phyloP scores from a whole-genome alignment of 2,329 filamentous ascomycete genomes.

The Epichloe aotearoae region DNA sequence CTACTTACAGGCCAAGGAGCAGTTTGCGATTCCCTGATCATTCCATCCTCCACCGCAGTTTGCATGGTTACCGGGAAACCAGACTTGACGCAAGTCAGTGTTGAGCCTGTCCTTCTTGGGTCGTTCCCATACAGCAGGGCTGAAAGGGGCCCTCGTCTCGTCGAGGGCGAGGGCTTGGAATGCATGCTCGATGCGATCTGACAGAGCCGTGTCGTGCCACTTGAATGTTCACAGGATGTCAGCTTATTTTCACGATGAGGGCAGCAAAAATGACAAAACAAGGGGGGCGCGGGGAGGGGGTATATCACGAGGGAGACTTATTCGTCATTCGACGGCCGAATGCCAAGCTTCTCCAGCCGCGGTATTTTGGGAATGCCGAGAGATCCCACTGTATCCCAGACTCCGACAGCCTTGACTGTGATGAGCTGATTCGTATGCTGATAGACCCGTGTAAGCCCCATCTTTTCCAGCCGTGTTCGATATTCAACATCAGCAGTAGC shows the following conservation, averaged over 20 bases:
- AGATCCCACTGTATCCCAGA: conserved; percentile 33
- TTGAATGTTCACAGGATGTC: conserved; percentile 27
- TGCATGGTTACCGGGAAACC: conserved; percentile 60
- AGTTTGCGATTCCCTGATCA: conserved; percentile 32
- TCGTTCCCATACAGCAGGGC: conserved; percentile 42
- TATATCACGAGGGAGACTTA: conserved; percentile 20
- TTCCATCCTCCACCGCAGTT: conserved; percentile 58
- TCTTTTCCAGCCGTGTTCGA: conserved; percentile 29
- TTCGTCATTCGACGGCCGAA: conserved; percentile 31
- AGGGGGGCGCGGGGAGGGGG: neutral
- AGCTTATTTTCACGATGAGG: conserved; percentile 11
- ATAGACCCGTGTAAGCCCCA: conserved; percentile 29
- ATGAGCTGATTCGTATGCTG: conserved; percentile 29
- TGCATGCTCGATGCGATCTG: conserved; percentile 39
- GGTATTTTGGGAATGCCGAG: conserved; percentile 32
- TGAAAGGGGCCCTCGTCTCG: conserved; percentile 40
- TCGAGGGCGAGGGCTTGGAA: conserved; percentile 48
- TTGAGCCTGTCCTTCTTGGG: conserved; percentile 21
- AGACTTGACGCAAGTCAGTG: conserved; percentile 37
- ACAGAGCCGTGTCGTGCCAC: conserved; percentile 41
- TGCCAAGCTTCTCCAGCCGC: conserved; percentile 33
- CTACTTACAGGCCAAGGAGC: conserved; percentile 25
- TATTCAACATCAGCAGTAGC: conserved; percentile 28
- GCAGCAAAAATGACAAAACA: neutral
- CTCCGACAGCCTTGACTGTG: conserved; percentile 30